Percentiles rank a stretch among this genome's conserved stretches.
Conservation (phyloP, 306 rosid species). For the Astragalus glycyphyllos region DNA sequence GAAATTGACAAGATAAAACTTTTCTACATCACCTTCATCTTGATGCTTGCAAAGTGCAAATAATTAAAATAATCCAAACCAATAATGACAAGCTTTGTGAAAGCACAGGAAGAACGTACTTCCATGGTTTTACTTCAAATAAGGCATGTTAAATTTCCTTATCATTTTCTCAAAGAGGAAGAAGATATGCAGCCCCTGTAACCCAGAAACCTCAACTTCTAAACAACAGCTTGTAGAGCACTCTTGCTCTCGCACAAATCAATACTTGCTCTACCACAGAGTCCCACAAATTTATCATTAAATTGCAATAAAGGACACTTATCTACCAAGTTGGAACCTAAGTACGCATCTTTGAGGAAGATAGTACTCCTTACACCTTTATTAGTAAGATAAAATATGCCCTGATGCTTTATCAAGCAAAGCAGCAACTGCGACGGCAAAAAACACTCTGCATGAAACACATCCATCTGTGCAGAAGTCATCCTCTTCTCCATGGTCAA, state of each 20-base stretch:
- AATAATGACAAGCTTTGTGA: not conserved
- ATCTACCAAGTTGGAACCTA: slow-evolving; percentile 58
- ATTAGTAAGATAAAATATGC: slow-evolving; percentile 87
- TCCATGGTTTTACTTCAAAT: slow-evolving; percentile 4
- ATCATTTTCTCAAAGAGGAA: slow-evolving; percentile 19
- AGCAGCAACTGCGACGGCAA: slow-evolving; percentile 77
- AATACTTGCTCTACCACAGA: slow-evolving; percentile 65
- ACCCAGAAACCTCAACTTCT: slow-evolving; percentile 44
- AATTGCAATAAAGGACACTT: slow-evolving; percentile 65
- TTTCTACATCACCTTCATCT: slow-evolving; percentile 18
- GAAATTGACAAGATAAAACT: slow-evolving; percentile 16
- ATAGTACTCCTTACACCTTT: slow-evolving; percentile 85
- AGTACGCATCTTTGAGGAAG: slow-evolving; percentile 71
- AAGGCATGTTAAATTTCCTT: slow-evolving; percentile 20
- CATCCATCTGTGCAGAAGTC: slow-evolving; percentile 82
- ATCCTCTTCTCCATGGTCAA: slow-evolving; percentile 80
- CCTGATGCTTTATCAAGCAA: slow-evolving; percentile 83
- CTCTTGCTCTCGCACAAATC: slow-evolving; percentile 43
- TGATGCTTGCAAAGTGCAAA: slow-evolving; percentile 1
- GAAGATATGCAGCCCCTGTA: slow-evolving; percentile 12
- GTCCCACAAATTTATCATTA: slow-evolving; percentile 56
- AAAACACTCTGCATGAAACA: slow-evolving; percentile 72
- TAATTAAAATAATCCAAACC: slow-evolving; percentile 10
- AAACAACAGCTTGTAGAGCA: slow-evolving; percentile 44
- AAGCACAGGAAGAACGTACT: too few species aligned